Conservation (phyloP, 2,329 filamentous ascomycete genomes). For the Neobulgaria alba region DNA sequence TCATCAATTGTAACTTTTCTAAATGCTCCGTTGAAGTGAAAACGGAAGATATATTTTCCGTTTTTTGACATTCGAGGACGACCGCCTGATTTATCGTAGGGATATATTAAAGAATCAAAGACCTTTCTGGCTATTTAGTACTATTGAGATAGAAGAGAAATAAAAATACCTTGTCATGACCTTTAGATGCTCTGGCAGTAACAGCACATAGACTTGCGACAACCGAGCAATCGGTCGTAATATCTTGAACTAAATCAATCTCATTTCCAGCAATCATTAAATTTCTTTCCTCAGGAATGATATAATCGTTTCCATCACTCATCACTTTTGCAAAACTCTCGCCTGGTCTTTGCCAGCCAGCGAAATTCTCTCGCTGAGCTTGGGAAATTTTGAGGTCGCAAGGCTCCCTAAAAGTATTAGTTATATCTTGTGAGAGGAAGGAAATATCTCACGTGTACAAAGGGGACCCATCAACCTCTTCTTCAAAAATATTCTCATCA, state of each 20-base stretch:
- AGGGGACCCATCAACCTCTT: conserved; percentile 34
- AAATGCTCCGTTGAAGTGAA: conserved; percentile 93
- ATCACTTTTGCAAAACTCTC: conserved; percentile 41
- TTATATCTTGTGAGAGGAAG: not conserved
- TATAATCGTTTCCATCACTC: not conserved
- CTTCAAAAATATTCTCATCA: conserved; percentile 50
- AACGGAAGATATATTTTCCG: conserved; percentile 84
- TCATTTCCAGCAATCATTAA: conserved; percentile 49
- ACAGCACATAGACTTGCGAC: conserved; percentile 89
- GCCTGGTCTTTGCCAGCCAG: conserved; percentile 70
- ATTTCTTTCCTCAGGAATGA: conserved; percentile 28
- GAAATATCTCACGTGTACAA: conserved; percentile 51
- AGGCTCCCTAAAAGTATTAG: conserved; percentile 49
- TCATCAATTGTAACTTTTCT: conserved; percentile 86
- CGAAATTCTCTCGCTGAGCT: conserved; percentile 67
- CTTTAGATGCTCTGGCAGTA: conserved; percentile 59
- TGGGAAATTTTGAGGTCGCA: conserved; percentile 63
- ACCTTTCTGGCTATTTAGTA: conserved; percentile 40
- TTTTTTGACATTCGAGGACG: conserved; percentile 60
- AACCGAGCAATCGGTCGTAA: conserved; percentile 93
- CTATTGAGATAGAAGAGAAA: not conserved
- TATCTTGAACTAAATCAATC: conserved; percentile 86
- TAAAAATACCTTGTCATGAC: conserved; percentile 53
- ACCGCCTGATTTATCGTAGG: conserved; percentile 52
- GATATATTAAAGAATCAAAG: conserved; percentile 65